Percentiles rank a stretch among this genome's conserved stretches.
These are phyloP conservation scores for Amylocarpus encephaloides DNA, from an alignment of 2,329 filamentous ascomycete genomes.

Conservation along the genomic window DNA sequence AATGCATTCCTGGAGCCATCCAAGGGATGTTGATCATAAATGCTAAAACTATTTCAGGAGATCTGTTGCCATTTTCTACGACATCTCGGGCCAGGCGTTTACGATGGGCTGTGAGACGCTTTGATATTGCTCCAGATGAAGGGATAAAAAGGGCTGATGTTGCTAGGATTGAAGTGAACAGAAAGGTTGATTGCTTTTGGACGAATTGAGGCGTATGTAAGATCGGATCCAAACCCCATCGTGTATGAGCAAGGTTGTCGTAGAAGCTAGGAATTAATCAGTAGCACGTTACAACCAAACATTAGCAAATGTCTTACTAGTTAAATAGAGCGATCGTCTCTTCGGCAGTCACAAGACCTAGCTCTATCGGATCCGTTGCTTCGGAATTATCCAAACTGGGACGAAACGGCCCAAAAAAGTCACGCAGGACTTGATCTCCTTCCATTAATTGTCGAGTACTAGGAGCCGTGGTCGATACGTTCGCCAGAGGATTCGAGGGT, in stretches of 20 bases:
- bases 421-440: slow-evolving; percentile 46
- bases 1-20: slow-evolving; percentile 63
- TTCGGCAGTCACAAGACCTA: slow-evolving; percentile 59
- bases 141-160: slow-evolving; percentile 63
- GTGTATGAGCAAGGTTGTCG: slow-evolving; percentile 62
- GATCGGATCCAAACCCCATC: slow-evolving; percentile 65
- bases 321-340: slow-evolving; percentile 59
- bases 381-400: slow-evolving; percentile 57
- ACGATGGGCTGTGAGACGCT: slow-evolving; percentile 57
- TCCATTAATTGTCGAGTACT: slow-evolving; percentile 12
- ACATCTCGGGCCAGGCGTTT: slow-evolving; percentile 57
- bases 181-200: slow-evolving; percentile 60
- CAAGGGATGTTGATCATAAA: slow-evolving; percentile 73
- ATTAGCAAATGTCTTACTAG: slow-evolving; percentile 44
- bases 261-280: slow-evolving; percentile 50
- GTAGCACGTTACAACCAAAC: background rate
- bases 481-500: slow-evolving; percentile 10
- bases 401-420: slow-evolving; percentile 60
- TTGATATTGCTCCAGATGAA: slow-evolving; percentile 56
- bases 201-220: slow-evolving; percentile 62
- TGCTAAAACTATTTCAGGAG: slow-evolving; percentile 66
- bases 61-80: slow-evolving; percentile 55
- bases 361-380: slow-evolving; percentile 62
- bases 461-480: slow-evolving; percentile 1
- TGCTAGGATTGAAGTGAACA: slow-evolving; percentile 66